Conservation (phyloP, 208 protist species). For the Crithidia brevicula region DNA sequence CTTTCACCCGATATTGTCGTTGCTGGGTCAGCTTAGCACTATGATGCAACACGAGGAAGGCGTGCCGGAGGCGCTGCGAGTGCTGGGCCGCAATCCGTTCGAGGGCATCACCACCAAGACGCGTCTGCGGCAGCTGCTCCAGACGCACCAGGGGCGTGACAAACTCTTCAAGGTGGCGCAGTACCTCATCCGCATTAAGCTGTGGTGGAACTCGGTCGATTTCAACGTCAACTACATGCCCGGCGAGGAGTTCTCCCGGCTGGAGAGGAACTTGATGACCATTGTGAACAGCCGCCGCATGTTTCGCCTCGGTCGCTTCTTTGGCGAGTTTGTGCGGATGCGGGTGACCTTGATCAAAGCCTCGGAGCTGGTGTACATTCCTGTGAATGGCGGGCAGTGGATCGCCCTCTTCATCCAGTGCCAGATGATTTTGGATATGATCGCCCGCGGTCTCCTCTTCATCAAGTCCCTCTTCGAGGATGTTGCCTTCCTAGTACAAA, state of each 20-base stretch:
- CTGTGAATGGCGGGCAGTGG: slow-evolving; percentile 77
- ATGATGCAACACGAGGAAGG: slow-evolving; percentile 36
- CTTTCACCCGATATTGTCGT: neutral
- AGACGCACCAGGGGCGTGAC: slow-evolving; percentile 90
- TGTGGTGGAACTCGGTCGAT: slow-evolving; percentile 82
- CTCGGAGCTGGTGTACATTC: slow-evolving; percentile 88
- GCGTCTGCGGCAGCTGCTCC: slow-evolving; percentile 86
- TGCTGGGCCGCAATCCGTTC: slow-evolving; percentile 86
- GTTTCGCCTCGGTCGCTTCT: slow-evolving; percentile 88
- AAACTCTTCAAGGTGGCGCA: slow-evolving; percentile 92
- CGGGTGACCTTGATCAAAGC: slow-evolving; percentile 88
- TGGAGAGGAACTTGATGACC: slow-evolving; percentile 91
- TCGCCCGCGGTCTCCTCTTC: slow-evolving; percentile 80
- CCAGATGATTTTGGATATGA: slow-evolving; percentile 92
- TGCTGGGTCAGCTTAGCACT: slow-evolving; percentile 8
- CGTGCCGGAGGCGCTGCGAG: slow-evolving; percentile 65
- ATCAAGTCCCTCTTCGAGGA: slow-evolving; percentile 91
- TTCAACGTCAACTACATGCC: slow-evolving; percentile 83
- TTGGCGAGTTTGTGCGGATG: slow-evolving; percentile 91
- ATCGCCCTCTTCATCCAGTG: slow-evolving; percentile 88
- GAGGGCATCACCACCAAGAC: slow-evolving; percentile 86
- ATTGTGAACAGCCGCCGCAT: slow-evolving; percentile 89
- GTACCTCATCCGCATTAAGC: slow-evolving; percentile 81
- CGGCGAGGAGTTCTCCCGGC: slow-evolving; percentile 70
- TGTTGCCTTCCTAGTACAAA: slow-evolving; percentile 86